Conservation (phyloP, 78 protist species). For the Dictyostelium capitatum region DNA sequence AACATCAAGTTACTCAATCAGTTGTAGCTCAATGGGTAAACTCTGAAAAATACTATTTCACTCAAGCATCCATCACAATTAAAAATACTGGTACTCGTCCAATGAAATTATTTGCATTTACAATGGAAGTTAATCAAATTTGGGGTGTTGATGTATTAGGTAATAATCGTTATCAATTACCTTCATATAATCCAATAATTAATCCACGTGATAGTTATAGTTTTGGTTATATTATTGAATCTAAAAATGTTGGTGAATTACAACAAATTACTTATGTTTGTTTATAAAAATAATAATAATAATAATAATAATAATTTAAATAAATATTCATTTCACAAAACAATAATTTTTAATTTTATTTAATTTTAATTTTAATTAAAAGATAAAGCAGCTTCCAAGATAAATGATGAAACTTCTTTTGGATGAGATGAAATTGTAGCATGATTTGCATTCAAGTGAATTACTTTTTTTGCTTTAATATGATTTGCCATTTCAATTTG, state of each 20-base stretch:
- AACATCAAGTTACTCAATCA: background rate
- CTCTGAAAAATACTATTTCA: background rate
- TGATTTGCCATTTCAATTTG: slow-evolving; percentile 26
- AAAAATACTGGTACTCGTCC: slow-evolving; percentile 44
- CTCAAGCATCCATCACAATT: background rate
- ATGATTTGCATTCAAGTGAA: slow-evolving; percentile 37
- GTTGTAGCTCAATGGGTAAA: slow-evolving; percentile 4
- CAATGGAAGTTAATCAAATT: background rate
- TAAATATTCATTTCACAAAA: no score
- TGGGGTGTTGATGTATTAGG: slow-evolving; percentile 14
- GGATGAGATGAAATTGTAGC: slow-evolving; percentile 40
- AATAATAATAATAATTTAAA: no score
- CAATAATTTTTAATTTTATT: background rate
- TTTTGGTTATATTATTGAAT: slow-evolving; percentile 8
- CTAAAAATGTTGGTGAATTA: background rate
- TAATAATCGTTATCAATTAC: background rate
- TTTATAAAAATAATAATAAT: background rate
- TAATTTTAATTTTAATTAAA: background rate
- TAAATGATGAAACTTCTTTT: slow-evolving; percentile 20
- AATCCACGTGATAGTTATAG: background rate
- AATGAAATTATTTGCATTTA: background rate
- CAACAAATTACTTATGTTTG: background rate
- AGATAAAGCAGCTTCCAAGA: slow-evolving; percentile 31
- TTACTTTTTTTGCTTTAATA: slow-evolving; percentile 36
- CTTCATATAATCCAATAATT: background rate